Percentiles rank a stretch among this genome's conserved stretches.
phyloP scores from a whole-genome alignment of 345 rosid genomes.

The Rhodamnia rubescens region DNA sequence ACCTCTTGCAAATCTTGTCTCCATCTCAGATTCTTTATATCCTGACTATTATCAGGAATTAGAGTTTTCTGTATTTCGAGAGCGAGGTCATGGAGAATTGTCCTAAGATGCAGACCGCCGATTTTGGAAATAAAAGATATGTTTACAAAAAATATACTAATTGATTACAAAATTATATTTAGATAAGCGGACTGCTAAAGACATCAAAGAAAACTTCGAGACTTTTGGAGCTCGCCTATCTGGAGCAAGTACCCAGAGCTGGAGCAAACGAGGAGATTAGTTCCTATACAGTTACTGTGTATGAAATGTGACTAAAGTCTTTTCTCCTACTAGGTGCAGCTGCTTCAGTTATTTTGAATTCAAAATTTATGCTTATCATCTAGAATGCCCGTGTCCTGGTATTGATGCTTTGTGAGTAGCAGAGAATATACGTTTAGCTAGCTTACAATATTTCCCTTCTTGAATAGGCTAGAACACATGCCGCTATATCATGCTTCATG shows the following conservation, averaged over 20 bases:
- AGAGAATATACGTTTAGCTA: background rate
- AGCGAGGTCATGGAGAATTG: too few species aligned
- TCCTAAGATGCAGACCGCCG: background rate
- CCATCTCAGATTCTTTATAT: too few species aligned
- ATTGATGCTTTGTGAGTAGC: background rate
- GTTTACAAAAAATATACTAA: background rate
- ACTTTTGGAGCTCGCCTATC: too few species aligned
- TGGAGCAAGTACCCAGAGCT: too few species aligned
- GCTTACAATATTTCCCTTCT: background rate
- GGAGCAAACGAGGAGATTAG: too few species aligned
- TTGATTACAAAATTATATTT: too few species aligned
- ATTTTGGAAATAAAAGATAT: background rate
- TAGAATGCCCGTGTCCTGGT: background rate
- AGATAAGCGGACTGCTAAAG: too few species aligned
- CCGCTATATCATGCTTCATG: background rate
- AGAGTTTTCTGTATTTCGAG: too few species aligned
- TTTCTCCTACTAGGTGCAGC: background rate
- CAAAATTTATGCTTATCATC: background rate
- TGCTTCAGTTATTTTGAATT: background rate
- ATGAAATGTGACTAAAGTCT: background rate
- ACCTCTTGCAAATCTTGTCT: too few species aligned
- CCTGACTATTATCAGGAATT: too few species aligned
- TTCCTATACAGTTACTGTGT: background rate
- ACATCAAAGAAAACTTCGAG: too few species aligned
- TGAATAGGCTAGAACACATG: background rate